Base-by-base conservation (phyloP, 2,329 filamentous ascomycete genomes). In the Atkinsonella hypoxylon region DNA sequence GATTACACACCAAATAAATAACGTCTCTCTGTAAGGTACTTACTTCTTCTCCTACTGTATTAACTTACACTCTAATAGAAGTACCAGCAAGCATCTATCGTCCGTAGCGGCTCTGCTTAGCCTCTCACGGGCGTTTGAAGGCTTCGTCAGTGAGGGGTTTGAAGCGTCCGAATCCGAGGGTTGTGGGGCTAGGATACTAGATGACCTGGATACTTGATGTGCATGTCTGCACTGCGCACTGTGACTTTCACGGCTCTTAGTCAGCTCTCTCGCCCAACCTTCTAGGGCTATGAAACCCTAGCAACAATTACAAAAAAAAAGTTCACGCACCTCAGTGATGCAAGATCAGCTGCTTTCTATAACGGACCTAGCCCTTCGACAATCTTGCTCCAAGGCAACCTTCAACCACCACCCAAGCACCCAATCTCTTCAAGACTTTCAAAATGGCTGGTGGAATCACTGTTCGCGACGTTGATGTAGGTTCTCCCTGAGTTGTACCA, bases 401-500 rank as follows among this genome's bases (percentile, higher is more conserved):
- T 42, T 48, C 48, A 54, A 56, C 53, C 38, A 52, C 54, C 55
- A 56, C 54, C 52, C 51, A 57, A 48, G 50, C 46, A 41, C 46
- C 54, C 54, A 52, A 47, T 51, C 53, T 60, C 61, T 58, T 58
- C 61, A 69, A 64, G 61, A 81, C 77, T 78, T 77, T 76, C 76
- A 89, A 78, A 71, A 90, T 90, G 87, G 74, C 76, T 70, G 80
- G 84, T 73, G 87, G 85, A 73, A 79, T 88, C 71, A 81, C 77
- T 65, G 87, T 91, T 75, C 85, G 86, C 76, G 87, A 90, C 77
- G 86, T 90, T 71, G 84, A 87, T 80, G 83, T 87, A 82, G 74
- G 81, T 81, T 53, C 56, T 63, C 59, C 64, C 57, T 64, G 58
- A 64, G 57, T 50, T 32, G 34, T 32, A 48, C 42, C 42, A 39